These are phyloP conservation scores for Plasmodium inui DNA, from an alignment of 169 alveolate species.

Conservation along the genomic window DNA sequence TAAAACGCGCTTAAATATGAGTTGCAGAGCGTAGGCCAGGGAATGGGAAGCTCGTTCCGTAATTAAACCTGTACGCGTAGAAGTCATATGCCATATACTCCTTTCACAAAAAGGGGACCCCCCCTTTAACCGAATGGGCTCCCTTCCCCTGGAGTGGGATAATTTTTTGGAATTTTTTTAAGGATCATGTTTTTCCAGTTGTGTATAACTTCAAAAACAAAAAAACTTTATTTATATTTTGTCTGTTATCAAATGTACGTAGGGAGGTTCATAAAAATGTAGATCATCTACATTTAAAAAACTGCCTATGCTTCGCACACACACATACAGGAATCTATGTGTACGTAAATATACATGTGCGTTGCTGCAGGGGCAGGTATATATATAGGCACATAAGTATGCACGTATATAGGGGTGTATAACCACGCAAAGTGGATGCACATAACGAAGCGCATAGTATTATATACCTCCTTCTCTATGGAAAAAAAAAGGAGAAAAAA, in stretches of 20 bases:
- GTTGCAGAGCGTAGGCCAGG: background rate
- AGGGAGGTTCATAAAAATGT: constrained; percentile 16
- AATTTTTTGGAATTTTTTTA: background rate
- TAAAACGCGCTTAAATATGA: background rate
- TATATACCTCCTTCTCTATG: background rate
- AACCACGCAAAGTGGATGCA: background rate
- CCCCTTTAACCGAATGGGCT: background rate
- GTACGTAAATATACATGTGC: background rate
- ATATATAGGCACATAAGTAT: background rate
- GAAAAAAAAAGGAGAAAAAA: background rate
- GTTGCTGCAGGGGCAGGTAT: background rate
- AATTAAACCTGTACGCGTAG: background rate
- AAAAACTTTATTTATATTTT: constrained; percentile 15
- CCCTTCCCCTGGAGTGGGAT: background rate
- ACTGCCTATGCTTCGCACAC: background rate
- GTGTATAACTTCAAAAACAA: constrained; percentile 20
- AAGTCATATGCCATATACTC: background rate
- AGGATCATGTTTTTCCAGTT: background rate
- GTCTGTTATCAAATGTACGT: constrained; percentile 29
- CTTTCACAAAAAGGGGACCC: background rate
- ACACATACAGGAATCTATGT: background rate
- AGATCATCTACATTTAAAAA: constrained; percentile 43
- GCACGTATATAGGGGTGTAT: background rate
- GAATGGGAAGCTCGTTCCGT: background rate
- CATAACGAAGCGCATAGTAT: background rate